Percentiles rank a stretch among this genome's conserved stretches.
phyloP scores from a whole-genome alignment of 129 eudicot species.

The Dittrichia graveolens region DNA sequence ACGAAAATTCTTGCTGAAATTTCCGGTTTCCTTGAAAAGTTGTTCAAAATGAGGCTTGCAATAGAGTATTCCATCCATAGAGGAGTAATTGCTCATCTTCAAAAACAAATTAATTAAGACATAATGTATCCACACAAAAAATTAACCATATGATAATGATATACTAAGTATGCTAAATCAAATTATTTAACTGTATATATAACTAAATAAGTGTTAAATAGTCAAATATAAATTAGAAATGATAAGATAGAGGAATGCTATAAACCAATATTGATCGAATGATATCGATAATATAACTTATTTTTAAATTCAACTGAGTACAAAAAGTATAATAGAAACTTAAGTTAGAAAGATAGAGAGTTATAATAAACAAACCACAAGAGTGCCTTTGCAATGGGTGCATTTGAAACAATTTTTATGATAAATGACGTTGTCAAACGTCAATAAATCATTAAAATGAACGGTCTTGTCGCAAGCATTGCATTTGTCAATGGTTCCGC shows the following conservation, averaged over 20 bases:
- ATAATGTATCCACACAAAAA: not conserved
- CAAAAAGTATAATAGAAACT: no score
- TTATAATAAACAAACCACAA: constrained; percentile 55
- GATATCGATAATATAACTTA: no score
- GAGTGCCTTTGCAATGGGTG: constrained; percentile 88
- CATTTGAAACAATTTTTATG: constrained; percentile 91
- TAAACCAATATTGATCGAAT: no score
- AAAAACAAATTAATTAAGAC: not conserved
- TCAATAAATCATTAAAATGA: constrained; percentile 70
- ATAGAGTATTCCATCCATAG: constrained; percentile 87
- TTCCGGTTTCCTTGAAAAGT: constrained; percentile 79
- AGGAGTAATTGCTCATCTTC: constrained; percentile 95
- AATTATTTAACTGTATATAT: no score
- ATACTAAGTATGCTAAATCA: not conserved
- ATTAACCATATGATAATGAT: no score
- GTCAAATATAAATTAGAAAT: no score
- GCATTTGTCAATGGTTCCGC: constrained; percentile 91
- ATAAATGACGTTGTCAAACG: constrained; percentile 74
- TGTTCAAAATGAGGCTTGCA: constrained; percentile 93
- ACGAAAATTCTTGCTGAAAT: constrained; percentile 76
- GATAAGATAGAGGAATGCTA: not conserved
- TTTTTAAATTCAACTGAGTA: no score
- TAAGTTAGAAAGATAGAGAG: not conserved
- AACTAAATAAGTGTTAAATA: no score
- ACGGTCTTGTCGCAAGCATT: constrained; percentile 83